Conservation (phyloP, 2,329 filamentous ascomycete species). For the Periconia sp. region DNA sequence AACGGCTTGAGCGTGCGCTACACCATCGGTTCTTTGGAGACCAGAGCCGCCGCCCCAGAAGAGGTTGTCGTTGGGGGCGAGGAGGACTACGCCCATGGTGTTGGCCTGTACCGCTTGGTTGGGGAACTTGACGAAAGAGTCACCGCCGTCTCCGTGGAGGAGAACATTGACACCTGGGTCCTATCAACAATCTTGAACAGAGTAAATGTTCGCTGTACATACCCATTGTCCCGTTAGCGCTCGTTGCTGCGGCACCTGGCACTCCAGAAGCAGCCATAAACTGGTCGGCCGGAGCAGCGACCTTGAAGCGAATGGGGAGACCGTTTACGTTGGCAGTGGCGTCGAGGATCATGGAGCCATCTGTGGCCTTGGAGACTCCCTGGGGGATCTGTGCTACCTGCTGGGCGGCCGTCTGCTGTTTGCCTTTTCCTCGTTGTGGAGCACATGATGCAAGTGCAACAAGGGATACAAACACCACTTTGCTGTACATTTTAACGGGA, state of each 20-base stretch:
- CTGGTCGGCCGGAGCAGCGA: conserved; percentile 57
- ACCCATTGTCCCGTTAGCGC: conserved; percentile 40
- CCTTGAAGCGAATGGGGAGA: conserved; percentile 58
- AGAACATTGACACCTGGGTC: conserved; percentile 57
- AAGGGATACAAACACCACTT: conserved; percentile 18
- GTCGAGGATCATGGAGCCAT: conserved; percentile 60
- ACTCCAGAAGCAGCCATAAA: conserved; percentile 56
- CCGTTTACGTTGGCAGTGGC: conserved; percentile 58
- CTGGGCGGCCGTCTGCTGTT: conserved; percentile 33
- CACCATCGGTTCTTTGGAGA: conserved; percentile 57
- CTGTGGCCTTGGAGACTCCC: conserved; percentile 48
- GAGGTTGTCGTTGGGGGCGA: conserved; percentile 56
- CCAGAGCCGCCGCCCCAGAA: conserved; percentile 62
- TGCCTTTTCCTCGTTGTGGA: conserved; percentile 21
- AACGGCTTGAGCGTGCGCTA: conserved; percentile 58
- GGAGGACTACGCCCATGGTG: conserved; percentile 56
- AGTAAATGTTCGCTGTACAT: background rate
- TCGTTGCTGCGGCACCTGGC: conserved; percentile 46
- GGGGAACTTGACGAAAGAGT: conserved; percentile 61
- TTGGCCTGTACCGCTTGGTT: conserved; percentile 56
- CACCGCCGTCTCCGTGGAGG: conserved; percentile 62
- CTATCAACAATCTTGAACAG: background rate
- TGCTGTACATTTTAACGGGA: conserved; percentile 19
- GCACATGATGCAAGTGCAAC: conserved; percentile 21
- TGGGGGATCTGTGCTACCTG: conserved; percentile 38